Evolutionary conservation across 2,329 filamentous ascomycete genomes (phyloP).

Genomic region (Lecanicillium sp.): DNA sequence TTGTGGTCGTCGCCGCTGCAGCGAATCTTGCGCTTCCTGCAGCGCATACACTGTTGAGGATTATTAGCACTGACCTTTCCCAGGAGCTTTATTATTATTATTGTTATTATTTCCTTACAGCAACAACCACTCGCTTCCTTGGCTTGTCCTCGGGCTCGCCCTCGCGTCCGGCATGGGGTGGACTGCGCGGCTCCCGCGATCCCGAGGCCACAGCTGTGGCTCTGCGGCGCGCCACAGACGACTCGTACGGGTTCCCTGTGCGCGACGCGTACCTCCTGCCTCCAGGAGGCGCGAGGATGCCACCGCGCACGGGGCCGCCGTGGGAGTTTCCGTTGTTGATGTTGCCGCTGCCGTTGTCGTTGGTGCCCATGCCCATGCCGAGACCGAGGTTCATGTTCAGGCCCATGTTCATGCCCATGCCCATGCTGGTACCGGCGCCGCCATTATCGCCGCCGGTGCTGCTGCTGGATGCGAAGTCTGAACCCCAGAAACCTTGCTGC

Average conservation of each 20-base stretch:
- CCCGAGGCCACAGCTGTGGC: not conserved
- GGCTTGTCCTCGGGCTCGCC: not conserved
- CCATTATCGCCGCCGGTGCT: too few relatives aligned
- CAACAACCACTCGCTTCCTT: conserved; percentile 1
- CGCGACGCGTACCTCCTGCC: not conserved
- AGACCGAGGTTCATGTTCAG: too few relatives aligned
- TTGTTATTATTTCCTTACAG: too few relatives aligned
- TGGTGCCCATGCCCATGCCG: too few relatives aligned
- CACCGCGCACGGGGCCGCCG: not conserved
- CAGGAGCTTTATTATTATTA: too few relatives aligned
- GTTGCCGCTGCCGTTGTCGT: not conserved
- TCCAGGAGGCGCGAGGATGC: not conserved
- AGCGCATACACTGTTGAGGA: conserved; percentile 67
- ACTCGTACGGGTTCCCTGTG: conserved; percentile 1
- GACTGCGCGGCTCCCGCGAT: not conserved
- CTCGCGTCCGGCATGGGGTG: not conserved
- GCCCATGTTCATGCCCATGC: too few relatives aligned
- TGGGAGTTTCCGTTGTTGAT: not conserved
- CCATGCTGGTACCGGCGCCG: too few relatives aligned
- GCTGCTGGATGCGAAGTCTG: too few relatives aligned
- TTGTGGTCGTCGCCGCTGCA: conserved; percentile 81
- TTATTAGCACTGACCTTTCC: too few relatives aligned
- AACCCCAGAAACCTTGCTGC: too few relatives aligned
- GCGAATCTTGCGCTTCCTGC: conserved; percentile 88
- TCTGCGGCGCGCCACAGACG: not conserved